Evolutionary conservation across 495 filamentous ascomycete genomes (phyloP).

Genomic region (Platismatia glauca): DNA sequence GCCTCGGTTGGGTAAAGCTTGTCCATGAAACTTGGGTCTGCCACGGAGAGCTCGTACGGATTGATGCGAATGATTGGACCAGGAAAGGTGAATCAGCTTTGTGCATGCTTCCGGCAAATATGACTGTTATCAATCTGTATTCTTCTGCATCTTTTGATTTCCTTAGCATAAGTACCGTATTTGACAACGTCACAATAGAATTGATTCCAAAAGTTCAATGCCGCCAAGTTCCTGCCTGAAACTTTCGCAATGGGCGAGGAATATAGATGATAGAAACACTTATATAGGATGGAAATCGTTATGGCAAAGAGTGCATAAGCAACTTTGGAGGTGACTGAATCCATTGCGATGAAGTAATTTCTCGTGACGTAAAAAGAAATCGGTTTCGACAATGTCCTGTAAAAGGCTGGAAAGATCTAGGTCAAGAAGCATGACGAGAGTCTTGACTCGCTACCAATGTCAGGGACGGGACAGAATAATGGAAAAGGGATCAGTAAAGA

Average conservation of each 20-base stretch:
- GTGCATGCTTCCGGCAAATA: neutral
- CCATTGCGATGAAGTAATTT: neutral
- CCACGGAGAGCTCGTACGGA: conserved; percentile 32
- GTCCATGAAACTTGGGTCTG: conserved; percentile 31
- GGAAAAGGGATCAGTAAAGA: neutral
- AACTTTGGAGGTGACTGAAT: neutral
- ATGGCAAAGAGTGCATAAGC: neutral
- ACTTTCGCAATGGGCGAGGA: conserved; percentile 36
- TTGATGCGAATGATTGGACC: conserved; percentile 33
- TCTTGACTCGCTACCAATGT: neutral
- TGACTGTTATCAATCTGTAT: conserved; percentile 25
- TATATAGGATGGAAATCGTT: neutral
- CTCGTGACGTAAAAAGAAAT: neutral
- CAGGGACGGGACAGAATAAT: too few species aligned
- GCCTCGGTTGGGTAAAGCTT: conserved; percentile 18
- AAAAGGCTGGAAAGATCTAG: neutral
- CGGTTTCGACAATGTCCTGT: neutral
- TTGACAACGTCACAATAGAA: conserved; percentile 41
- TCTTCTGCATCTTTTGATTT: conserved; percentile 38
- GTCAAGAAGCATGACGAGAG: neutral
- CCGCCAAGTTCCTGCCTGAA: conserved; percentile 41
- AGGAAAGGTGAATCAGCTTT: conserved; percentile 15
- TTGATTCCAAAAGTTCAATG: conserved; percentile 39
- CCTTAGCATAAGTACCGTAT: conserved; percentile 33
- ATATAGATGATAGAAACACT: neutral